Base-by-base conservation (phyloP, 148 eudicot species). In the Cornus kousa region DNA sequence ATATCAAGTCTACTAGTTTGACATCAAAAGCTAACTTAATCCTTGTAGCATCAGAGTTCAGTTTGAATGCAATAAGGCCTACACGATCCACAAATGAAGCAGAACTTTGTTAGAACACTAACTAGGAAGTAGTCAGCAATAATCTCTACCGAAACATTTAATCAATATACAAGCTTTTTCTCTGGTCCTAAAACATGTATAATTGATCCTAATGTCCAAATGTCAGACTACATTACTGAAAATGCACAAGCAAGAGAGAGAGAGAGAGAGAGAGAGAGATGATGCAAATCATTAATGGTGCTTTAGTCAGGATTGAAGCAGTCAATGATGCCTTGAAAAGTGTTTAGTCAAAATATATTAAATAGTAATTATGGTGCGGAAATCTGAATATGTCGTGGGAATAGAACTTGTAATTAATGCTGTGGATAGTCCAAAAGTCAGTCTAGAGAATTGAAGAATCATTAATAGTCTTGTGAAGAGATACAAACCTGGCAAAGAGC, bases 401-500 rank as follows among this genome's bases (percentile, higher is more conserved):
- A 28, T 28, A 1, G 28, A 28, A 28, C 28, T 28, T 28, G 28
- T 28, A 0, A 28, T 28, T 28, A 28, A 28, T 28, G 28, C 28
- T 28, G 28, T 28, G 28, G 28, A 28, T 28, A 28, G 28, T 28
- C 28, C 28, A 28, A 28, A 28, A 28, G 28, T 28, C 28, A 28
- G 28, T 28, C 28, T 28, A 28, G 28, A 28, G 28, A 28, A 28
- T 28, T 28, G 28, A 28, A 28, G 28, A 28, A 28, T 28, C 28
- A 28, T 28, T 28, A 28, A 28, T 28, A 28, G 28, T 74, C 48
- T 43, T 32, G 67, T 24, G 72, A 72, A 69, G 70, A 81, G 67
- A 78, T 48, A 70, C 50, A 46, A 74, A 92, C 92, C 93, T 87
- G 85, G 83, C 78, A 90, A 84, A 74, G 81, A 78, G 90, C 82